Base-by-base conservation (phyloP, 495 filamentous ascomycete genomes). In the Penicillium silybi region DNA sequence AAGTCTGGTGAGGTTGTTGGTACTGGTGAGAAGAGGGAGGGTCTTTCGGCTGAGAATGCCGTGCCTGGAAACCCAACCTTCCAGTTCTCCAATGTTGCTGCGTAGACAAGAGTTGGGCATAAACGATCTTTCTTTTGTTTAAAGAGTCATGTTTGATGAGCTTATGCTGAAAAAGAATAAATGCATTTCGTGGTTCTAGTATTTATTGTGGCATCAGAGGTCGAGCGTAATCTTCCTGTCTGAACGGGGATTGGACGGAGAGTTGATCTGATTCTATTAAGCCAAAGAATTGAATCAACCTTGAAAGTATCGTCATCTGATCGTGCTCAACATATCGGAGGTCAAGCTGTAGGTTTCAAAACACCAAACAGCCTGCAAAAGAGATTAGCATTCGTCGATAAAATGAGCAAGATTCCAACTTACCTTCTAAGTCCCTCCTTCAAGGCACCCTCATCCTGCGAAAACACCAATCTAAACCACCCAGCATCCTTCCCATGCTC, bases 1-100 rank as follows among this genome's bases (percentile, higher is more conserved):
- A 86, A 85, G 74, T 77, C 71, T 45, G 85, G 81, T 16, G 74
- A 75, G 55, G 69, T 87, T 20, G 65, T 80, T 22, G 71, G 72
- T 37, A 70, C 69, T 34, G 82, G 81, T 48, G 78, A 86, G 58
- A 81, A 80, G 57, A 68, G 75, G 55, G 79, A 74, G 53, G 73
- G 72, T 9, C 63, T 86, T 13, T 26, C 48, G 52, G 89, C 87
- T 23, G 88, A 85, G 57, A 73, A 71, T 53, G 88, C 90, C 9
- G 80, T 87, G 40, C 90, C 90, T n/a, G 90, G 90, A 0, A 75
- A 79, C 51, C 90, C 90, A 43, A 85, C 76, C 18, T 95, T 90
- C 68, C 66, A 75, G 45, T 93, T 95, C 72, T 80, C 81, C 68
- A 95, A 95, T 70, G 77, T 92, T 50, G 64, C 37, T 18, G 44